phyloP scores from a whole-genome alignment of 352 stramenopile species.

The Phytophthora megakarya region DNA sequence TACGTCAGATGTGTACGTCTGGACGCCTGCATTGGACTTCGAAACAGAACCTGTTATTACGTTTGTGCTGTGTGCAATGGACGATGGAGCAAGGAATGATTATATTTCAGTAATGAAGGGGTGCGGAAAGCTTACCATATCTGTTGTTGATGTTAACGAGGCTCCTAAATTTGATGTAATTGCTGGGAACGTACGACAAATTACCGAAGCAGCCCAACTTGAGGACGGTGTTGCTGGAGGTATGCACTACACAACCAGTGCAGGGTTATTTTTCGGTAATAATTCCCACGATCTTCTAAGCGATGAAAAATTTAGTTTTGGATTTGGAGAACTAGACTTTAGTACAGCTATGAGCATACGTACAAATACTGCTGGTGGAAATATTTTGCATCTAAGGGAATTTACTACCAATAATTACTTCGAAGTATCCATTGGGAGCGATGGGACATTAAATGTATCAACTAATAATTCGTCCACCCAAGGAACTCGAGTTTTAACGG shows the following conservation, averaged over 20 bases:
- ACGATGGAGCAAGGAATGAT: slow-evolving; percentile 54
- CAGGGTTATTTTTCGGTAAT: slow-evolving; percentile 26
- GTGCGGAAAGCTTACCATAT: slow-evolving; percentile 45
- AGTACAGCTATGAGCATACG: slow-evolving; percentile 40
- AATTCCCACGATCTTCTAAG: slow-evolving; percentile 21
- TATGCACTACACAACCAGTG: slow-evolving; percentile 23
- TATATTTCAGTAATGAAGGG: slow-evolving; percentile 52
- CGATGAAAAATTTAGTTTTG: slow-evolving; percentile 21
- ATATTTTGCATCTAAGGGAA: slow-evolving; percentile 17
- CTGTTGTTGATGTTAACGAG: slow-evolving; percentile 51
- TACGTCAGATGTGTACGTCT: slow-evolving; percentile 40
- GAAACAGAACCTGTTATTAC: slow-evolving; percentile 37
- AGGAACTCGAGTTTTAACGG: slow-evolving; percentile 9
- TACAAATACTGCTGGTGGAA: slow-evolving; percentile 3
- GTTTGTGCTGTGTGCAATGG: slow-evolving; percentile 50
- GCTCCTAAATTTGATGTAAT: slow-evolving; percentile 24
- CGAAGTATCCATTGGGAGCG: slow-evolving; percentile 17
- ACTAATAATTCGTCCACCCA: not conserved
- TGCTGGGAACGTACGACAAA: not conserved
- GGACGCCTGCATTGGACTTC: slow-evolving; percentile 39
- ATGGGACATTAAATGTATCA: slow-evolving; percentile 17
- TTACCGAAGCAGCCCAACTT: slow-evolving; percentile 19
- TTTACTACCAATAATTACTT: slow-evolving; percentile 10
- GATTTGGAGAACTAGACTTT: slow-evolving; percentile 58
- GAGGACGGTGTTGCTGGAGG: slow-evolving; percentile 13